Base-by-base conservation (phyloP, 768 basidiomycete species). In the Kwoniella newhampshirensis region DNA sequence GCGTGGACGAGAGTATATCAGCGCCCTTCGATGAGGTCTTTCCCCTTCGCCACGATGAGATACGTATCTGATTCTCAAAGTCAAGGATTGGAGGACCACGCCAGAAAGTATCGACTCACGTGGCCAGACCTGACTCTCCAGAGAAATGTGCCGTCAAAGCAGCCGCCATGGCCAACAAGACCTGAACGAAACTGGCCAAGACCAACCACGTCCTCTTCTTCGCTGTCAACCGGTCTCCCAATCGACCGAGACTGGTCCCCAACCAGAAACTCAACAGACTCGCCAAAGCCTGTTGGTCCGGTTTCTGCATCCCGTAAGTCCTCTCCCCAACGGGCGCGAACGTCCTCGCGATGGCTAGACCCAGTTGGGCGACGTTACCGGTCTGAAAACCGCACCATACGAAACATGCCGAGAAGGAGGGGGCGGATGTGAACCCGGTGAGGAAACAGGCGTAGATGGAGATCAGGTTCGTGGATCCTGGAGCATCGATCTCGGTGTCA, bases 271-370 rank as follows among this genome's bases (percentile, higher is more conserved):
- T 75, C 55, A 88, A 67, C 11, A 92, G 76, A n/a, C 88, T 89
- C 32, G 82, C 84, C 51, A 94, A 79, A 15, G 91, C 90, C 73
- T 90, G 89, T 73, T 85, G 85, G 67, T 96, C 91, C 2, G 89
- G 81, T 53, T 82, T 82, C 75, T 89, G 89, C 79, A 93, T 91
- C 0, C 81, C 75, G 42, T 66, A 66, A 3, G 73, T 74, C 15
- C 70, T 70, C 68, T 87, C 83, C 8, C 58, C 59, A 8, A 54
- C 50, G 1, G 74, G 68, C 5, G 67, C 67, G 65, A 89, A 91
- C n/a, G 89, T 83, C 8, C 91, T 84, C 0, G 87, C 89, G 48
- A 93, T 70, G 2, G 91, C 90, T 23, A 93, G 78, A 1, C 87
- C 82, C 13, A 93, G 80, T 85, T 92, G 77, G 21, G 78, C 76